Conservation (phyloP, 225 moss, liverwort and hornwort genomes). For the Physcomitrellopsis africana region DNA sequence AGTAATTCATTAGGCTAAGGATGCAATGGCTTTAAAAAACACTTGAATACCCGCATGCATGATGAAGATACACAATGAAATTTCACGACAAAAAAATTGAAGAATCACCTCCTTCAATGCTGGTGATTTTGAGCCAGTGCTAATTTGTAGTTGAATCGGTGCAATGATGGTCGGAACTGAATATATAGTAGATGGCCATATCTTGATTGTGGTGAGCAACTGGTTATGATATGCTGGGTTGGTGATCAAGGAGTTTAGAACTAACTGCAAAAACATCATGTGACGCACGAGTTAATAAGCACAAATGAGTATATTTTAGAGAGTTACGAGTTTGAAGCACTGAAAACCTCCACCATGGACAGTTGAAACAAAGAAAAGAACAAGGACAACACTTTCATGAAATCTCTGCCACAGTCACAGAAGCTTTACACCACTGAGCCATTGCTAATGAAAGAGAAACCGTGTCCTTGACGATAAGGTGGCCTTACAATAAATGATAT, state of each 20-base stretch:
- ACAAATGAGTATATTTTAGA: not conserved
- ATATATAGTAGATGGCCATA: slow-evolving; percentile 84
- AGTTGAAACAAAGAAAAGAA: slow-evolving; percentile 4
- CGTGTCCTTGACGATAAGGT: too few relatives aligned
- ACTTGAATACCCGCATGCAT: not conserved
- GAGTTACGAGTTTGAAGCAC: not conserved
- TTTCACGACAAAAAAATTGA: not conserved
- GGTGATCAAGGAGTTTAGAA: slow-evolving; percentile 87
- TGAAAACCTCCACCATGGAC: not conserved
- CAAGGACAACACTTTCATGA: not conserved
- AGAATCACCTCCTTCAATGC: slow-evolving; percentile 71
- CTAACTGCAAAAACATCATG: slow-evolving; percentile 67
- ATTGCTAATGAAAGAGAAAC: slow-evolving; percentile 1
- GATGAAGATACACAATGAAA: slow-evolving; percentile 21
- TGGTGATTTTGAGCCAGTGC: slow-evolving; percentile 78
- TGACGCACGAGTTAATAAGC: not conserved
- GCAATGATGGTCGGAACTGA: slow-evolving; percentile 92
- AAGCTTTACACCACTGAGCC: not conserved
- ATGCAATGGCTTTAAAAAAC: slow-evolving; percentile 10
- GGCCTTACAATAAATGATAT: slow-evolving; percentile 19
- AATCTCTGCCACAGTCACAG: slow-evolving; percentile 21
- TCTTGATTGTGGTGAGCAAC: slow-evolving; percentile 82
- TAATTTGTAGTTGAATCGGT: slow-evolving; percentile 87
- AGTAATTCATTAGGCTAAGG: not conserved
- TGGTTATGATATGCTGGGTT: slow-evolving; percentile 88